phyloP scores from a whole-genome alignment of 139 green algal genomes.

The Zygnema circumcarinatum region DNA sequence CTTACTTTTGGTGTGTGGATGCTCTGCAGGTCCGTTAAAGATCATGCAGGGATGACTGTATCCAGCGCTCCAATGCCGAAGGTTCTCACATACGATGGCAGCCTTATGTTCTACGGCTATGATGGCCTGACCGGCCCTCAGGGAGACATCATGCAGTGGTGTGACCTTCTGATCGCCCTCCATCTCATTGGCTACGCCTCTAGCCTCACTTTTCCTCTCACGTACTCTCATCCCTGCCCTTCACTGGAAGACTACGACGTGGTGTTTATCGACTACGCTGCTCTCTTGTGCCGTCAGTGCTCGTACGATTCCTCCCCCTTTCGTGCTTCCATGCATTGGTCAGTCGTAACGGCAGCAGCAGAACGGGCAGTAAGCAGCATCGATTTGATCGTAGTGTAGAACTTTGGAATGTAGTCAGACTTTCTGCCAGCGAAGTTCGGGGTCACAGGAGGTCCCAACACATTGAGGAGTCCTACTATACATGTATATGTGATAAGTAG shows the following conservation, averaged over 20 bases:
- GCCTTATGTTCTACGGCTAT: not conserved
- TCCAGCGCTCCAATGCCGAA: not conserved
- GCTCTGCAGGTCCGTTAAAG: not conserved
- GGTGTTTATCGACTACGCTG: not conserved
- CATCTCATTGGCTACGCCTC: not conserved
- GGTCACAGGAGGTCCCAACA: too few species aligned
- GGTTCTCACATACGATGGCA: not conserved
- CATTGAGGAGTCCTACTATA: too few species aligned
- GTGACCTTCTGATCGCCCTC: not conserved
- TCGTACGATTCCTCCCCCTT: not conserved
- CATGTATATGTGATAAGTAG: too few species aligned
- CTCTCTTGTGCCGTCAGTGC: not conserved
- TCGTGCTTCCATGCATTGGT: too few species aligned
- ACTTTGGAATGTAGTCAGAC: too few species aligned
- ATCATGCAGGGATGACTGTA: not conserved
- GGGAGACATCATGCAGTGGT: not conserved
- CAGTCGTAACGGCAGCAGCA: too few species aligned
- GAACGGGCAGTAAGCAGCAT: too few species aligned
- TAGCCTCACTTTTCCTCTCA: not conserved
- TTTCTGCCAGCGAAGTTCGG: too few species aligned
- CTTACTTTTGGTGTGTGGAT: too few species aligned
- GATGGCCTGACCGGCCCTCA: not conserved
- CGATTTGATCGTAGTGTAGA: too few species aligned
- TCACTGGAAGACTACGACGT: not conserved
- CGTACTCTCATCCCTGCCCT: not conserved